Evolutionary conservation across 208 protist genomes (phyloP).

Genomic region (Crithidia acanthocephali): DNA sequence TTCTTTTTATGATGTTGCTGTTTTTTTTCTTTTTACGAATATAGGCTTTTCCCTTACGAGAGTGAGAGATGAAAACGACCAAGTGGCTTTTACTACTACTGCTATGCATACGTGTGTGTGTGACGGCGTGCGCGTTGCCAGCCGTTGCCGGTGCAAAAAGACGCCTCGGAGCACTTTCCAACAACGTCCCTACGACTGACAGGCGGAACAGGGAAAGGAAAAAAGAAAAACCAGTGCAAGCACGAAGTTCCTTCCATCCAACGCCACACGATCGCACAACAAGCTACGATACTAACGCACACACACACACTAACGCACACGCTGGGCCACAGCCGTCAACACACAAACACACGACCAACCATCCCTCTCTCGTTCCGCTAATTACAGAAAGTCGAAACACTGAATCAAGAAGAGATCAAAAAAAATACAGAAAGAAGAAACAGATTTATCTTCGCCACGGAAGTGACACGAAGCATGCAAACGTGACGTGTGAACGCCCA

Average conservation of each 20-base stretch:
- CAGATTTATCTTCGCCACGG: neutral
- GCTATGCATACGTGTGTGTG: neutral
- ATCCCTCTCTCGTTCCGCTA: constrained; percentile 10
- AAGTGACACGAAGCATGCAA: neutral
- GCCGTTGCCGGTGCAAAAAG: neutral
- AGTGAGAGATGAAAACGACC: neutral
- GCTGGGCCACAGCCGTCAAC: neutral
- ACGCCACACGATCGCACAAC: neutral
- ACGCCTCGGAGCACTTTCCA: neutral
- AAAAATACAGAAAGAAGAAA: constrained; percentile 16
- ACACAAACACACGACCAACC: neutral
- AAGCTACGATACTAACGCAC: neutral
- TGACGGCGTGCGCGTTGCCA: neutral
- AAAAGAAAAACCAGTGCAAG: constrained; percentile 3
- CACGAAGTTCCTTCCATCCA: neutral
- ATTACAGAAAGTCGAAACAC: neutral
- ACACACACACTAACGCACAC: too few species aligned
- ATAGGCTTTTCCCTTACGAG: neutral
- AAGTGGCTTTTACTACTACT: constrained; percentile 10
- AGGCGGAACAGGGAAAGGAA: neutral
- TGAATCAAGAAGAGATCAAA: constrained; percentile 3
- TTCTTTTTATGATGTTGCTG: neutral
- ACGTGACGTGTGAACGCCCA: neutral
- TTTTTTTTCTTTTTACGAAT: neutral
- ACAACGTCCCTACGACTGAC: neutral